Percentiles rank a stretch among this genome's conserved stretches.
Evolutionary conservation across 1,284 basidiomycete genomes (phyloP).

Genomic region (Amylostereum areolatum): DNA sequence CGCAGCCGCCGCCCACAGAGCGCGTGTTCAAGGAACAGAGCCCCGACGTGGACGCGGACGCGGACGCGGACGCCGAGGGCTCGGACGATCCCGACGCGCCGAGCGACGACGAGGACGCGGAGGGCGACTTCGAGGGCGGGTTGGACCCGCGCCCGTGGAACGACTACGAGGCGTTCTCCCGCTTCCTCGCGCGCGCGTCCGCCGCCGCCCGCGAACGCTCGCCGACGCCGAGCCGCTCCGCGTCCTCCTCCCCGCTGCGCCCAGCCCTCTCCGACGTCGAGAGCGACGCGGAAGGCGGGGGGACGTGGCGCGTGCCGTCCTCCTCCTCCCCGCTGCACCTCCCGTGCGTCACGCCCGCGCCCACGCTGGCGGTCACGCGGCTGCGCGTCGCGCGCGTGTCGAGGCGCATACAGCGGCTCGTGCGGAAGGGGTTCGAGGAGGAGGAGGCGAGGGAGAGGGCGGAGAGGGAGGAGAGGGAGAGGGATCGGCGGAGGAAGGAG

Average conservation of each 20-base stretch:
- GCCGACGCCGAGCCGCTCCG: conserved; percentile 1
- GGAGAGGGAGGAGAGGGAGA: conserved; percentile 3
- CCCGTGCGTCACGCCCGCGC: conserved; percentile 13
- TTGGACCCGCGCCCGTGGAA: conserved; percentile 24
- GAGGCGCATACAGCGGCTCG: conserved; percentile 18
- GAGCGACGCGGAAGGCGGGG: background rate
- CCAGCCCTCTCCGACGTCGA: conserved; percentile 4
- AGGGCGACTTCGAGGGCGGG: conserved; percentile 8
- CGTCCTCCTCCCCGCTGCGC: conserved; percentile 3
- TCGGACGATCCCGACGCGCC: conserved; percentile 7
- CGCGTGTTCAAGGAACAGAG: conserved; percentile 1
- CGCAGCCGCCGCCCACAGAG: background rate
- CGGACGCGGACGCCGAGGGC: conserved; percentile 6
- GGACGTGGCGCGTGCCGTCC: background rate
- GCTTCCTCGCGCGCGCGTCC: conserved; percentile 21
- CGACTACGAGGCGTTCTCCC: conserved; percentile 18
- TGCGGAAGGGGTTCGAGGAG: conserved; percentile 18
- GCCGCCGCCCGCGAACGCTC: conserved; percentile 16
- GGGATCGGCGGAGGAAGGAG: conserved; percentile 1
- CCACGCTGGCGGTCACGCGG: conserved; percentile 9
- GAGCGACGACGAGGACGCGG: conserved; percentile 1
- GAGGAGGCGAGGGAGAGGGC: conserved; percentile 9
- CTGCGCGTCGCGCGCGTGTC: conserved; percentile 20
- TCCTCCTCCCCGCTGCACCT: conserved; percentile 11
- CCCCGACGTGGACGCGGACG: background rate